Evolutionary conservation across 331 rosid genomes (phyloP).

Genomic region (Rhamnella rubrinervis): DNA sequence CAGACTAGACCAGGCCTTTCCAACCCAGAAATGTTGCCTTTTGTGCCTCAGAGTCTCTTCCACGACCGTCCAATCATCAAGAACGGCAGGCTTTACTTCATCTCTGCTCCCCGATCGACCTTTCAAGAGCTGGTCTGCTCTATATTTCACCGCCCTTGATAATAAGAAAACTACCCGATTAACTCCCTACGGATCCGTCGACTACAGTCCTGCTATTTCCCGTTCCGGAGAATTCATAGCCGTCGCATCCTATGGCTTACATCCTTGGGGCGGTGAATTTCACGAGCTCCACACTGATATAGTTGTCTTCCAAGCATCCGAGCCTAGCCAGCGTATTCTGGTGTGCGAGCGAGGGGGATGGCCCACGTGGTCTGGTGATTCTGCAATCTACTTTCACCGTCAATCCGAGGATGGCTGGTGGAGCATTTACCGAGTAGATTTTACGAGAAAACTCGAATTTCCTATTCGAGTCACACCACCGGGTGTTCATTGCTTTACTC

Average conservation of each 20-base stretch:
- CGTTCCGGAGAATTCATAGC: slow-evolving; percentile 53
- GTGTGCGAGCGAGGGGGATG: slow-evolving; percentile 72
- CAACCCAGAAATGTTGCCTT: slow-evolving; percentile 33
- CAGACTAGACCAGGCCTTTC: slow-evolving; percentile 34
- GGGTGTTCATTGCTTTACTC: slow-evolving; percentile 78
- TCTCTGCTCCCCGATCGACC: slow-evolving; percentile 53
- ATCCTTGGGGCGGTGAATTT: slow-evolving; percentile 62
- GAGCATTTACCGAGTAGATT: slow-evolving; percentile 64
- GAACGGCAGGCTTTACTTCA: slow-evolving; percentile 46
- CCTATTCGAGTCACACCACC: slow-evolving; percentile 61
- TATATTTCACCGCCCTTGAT: slow-evolving; percentile 39
- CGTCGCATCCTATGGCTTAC: slow-evolving; percentile 72
- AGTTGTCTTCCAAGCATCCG: slow-evolving; percentile 44
- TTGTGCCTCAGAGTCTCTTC: slow-evolving; percentile 41
- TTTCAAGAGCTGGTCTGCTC: slow-evolving; percentile 58
- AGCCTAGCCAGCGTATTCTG: slow-evolving; percentile 33
- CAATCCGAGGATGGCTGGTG: slow-evolving; percentile 75
- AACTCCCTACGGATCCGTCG: slow-evolving; percentile 53
- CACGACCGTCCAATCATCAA: slow-evolving; percentile 65
- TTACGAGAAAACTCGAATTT: slow-evolving; percentile 21
- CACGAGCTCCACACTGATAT: slow-evolving; percentile 60
- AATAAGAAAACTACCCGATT: slow-evolving; percentile 28
- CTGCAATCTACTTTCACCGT: slow-evolving; percentile 59
- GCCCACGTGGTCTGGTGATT: slow-evolving; percentile 83
- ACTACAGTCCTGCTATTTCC: slow-evolving; percentile 70